These are phyloP conservation scores for Boletus tomentosulus DNA, from an alignment of 768 basidiomycete genomes.

Conservation along the genomic window DNA sequence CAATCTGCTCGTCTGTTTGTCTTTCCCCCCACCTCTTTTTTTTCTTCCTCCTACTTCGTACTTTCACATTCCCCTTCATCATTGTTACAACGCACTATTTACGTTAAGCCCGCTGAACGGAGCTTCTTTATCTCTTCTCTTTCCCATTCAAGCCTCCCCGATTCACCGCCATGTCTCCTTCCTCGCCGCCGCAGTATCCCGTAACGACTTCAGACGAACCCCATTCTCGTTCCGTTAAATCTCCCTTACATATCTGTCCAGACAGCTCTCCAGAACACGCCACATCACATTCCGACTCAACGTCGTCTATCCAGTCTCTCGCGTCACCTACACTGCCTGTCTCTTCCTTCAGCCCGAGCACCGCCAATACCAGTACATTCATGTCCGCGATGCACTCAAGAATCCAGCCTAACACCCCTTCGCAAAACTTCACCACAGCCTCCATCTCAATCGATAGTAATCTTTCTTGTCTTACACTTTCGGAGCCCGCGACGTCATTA, in stretches of 20 bases:
- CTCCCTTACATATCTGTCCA: not conserved
- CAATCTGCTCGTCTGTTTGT: slow-evolving; percentile 5
- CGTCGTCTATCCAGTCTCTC: not conserved
- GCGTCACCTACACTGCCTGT: slow-evolving; percentile 20
- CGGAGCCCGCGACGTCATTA: slow-evolving; percentile 7
- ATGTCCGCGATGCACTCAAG: slow-evolving; percentile 18
- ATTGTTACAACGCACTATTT: slow-evolving; percentile 15
- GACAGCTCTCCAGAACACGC: slow-evolving; percentile 4
- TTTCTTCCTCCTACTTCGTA: slow-evolving; percentile 20
- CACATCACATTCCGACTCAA: not conserved
- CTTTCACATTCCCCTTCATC: slow-evolving; percentile 7
- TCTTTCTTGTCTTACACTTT: slow-evolving; percentile 21
- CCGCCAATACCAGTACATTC: slow-evolving; percentile 10
- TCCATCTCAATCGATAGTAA: slow-evolving; percentile 11
- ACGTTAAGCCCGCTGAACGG: slow-evolving; percentile 17
- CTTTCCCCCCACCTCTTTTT: slow-evolving; percentile 8
- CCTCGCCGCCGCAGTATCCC: slow-evolving; percentile 24
- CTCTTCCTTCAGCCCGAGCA: slow-evolving; percentile 3
- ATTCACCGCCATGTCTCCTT: slow-evolving; percentile 28
- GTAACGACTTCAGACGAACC: slow-evolving; percentile 16
- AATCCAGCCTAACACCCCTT: slow-evolving; percentile 19
- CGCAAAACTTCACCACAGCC: slow-evolving; percentile 8
- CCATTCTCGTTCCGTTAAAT: slow-evolving; percentile 7
- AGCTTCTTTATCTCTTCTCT: slow-evolving; percentile 10
- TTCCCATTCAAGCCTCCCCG: slow-evolving; percentile 15